phyloP scores from a whole-genome alignment of 2,329 filamentous ascomycete genomes.

The Arachnomyces sp. region DNA sequence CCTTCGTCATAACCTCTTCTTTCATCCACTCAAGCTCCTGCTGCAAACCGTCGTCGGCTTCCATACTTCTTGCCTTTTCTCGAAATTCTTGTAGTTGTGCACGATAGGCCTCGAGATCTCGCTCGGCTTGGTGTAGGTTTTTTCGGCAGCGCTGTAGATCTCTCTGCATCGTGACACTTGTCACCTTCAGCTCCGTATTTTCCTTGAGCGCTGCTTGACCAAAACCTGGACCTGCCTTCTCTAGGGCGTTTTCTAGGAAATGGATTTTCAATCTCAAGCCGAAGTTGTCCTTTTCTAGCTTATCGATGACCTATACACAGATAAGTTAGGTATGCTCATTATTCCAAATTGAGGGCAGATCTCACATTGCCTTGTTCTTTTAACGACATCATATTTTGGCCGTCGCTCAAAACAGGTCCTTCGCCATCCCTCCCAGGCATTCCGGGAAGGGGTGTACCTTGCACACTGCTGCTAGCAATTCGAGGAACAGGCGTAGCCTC shows the following conservation, averaged over 20 bases:
- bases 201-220: slow-evolving; percentile 84
- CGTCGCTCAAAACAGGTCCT: slow-evolving; percentile 68
- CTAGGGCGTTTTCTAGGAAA: slow-evolving; percentile 84
- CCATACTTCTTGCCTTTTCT: slow-evolving; percentile 69
- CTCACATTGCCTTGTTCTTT: slow-evolving; percentile 85
- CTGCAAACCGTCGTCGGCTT: slow-evolving; percentile 63
- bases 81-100: slow-evolving; percentile 76
- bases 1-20: slow-evolving; percentile 43
- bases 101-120: slow-evolving; percentile 75
- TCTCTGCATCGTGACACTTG: slow-evolving; percentile 79
- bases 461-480: slow-evolving; percentile 68
- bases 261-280: slow-evolving; percentile 94
- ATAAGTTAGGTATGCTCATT: background rate
- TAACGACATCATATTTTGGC: slow-evolving; percentile 75
- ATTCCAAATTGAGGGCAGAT: slow-evolving; percentile 9
- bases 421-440: slow-evolving; percentile 56
- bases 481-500: slow-evolving; percentile 70
- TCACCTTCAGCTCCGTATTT: slow-evolving; percentile 92
- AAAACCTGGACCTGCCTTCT: slow-evolving; percentile 80
- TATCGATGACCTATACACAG: slow-evolving; percentile 61
- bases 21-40: slow-evolving; percentile 49
- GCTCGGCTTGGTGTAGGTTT: slow-evolving; percentile 71
- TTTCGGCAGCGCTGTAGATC: slow-evolving; percentile 85
- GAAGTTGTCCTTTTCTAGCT: slow-evolving; percentile 98
- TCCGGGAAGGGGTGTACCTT: slow-evolving; percentile 72